Percentiles rank a stretch among this genome's conserved stretches.
Conservation (phyloP, 169 alveolate genomes). For the Cryptosporidium meleagridis region DNA sequence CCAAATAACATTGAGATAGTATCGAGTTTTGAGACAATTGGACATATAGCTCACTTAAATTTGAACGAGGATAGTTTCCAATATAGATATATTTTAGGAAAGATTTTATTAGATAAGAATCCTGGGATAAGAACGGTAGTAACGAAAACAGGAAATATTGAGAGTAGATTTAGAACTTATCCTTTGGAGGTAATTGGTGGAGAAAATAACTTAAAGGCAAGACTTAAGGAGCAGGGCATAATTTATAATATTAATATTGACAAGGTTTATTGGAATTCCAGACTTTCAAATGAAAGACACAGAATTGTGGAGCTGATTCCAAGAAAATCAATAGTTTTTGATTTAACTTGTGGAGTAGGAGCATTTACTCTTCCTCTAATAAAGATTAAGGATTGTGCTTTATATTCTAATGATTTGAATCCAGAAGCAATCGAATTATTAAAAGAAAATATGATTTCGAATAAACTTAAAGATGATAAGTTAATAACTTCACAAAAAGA, state of each 20-base stretch:
- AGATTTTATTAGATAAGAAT: constrained; percentile 84
- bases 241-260: constrained; percentile 82
- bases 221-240: constrained; percentile 83
- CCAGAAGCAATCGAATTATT: constrained; percentile 83
- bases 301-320: constrained; percentile 80
- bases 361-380: constrained; percentile 86
- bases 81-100: constrained; percentile 82
- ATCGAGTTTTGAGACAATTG: constrained; percentile 86
- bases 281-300: constrained; percentile 82
- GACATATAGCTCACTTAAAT: constrained; percentile 87
- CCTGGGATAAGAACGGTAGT: constrained; percentile 85
- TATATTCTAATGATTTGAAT: constrained; percentile 87
- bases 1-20: constrained; percentile 78
- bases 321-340: constrained; percentile 84
- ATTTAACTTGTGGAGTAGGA: constrained; percentile 88
- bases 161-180: constrained; percentile 83
- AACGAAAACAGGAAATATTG: constrained; percentile 85
- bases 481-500: constrained; percentile 83
- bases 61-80: constrained; percentile 78
- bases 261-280: constrained; percentile 87
- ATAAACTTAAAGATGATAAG: constrained; percentile 78
- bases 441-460: constrained; percentile 77
- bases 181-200: constrained; percentile 87
- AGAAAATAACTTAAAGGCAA: constrained; percentile 81
- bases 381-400: constrained; percentile 79